Evolutionary conservation across 2,329 filamentous ascomycete species (phyloP).

Genomic region (Graphilbum sp.): DNA sequence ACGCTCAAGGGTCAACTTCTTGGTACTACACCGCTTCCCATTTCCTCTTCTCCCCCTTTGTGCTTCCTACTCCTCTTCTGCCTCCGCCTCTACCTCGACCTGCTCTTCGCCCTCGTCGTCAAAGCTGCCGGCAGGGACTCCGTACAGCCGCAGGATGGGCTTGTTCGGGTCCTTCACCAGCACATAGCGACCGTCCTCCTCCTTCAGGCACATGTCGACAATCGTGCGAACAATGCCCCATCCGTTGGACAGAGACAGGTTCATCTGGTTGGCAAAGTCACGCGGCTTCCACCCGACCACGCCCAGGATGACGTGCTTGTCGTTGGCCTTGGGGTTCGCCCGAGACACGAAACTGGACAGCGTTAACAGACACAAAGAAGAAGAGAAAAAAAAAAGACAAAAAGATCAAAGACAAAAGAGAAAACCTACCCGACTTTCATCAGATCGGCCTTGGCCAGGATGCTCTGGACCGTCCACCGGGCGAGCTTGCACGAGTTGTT

Average conservation of each 20-base stretch:
- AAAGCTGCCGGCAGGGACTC: constrained; percentile 73
- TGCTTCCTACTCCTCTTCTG: constrained; percentile 15
- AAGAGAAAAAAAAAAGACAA: not conserved
- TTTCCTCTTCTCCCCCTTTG: no score
- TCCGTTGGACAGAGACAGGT: constrained; percentile 87
- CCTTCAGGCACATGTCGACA: constrained; percentile 76
- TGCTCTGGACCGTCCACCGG: constrained; percentile 92
- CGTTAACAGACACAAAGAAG: not conserved
- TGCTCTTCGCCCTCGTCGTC: constrained; percentile 75
- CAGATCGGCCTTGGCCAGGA: constrained; percentile 88
- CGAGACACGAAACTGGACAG: constrained; percentile 76
- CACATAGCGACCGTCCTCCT: constrained; percentile 67
- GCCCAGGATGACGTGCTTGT: constrained; percentile 88
- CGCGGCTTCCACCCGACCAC: constrained; percentile 96
- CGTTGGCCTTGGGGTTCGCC: constrained; percentile 77
- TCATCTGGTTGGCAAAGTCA: constrained; percentile 97
- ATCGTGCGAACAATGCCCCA: constrained; percentile 99
- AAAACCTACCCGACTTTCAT: constrained; percentile 85
- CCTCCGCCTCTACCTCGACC: constrained; percentile 33
- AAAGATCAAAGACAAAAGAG: not conserved
- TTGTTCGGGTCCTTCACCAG: constrained; percentile 91
- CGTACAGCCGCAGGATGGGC: constrained; percentile 81
- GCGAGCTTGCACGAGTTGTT: constrained; percentile 99
- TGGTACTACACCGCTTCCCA: no score
- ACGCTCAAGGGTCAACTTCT: no score